Evolutionary conservation across 169 alveolate species (phyloP).

Genomic region (Babesia ovata): DNA sequence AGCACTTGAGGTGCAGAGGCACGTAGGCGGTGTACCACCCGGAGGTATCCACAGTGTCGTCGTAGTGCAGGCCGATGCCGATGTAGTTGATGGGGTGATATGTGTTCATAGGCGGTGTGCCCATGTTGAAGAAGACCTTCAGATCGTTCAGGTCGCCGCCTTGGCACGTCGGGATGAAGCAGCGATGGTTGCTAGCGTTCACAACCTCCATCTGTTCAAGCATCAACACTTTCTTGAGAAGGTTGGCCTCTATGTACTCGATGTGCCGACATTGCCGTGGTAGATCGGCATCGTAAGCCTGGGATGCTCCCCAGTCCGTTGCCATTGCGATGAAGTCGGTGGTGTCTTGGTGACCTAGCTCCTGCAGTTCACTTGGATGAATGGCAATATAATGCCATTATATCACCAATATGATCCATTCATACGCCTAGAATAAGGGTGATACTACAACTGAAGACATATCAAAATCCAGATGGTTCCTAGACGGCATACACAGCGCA

Average conservation of each 20-base stretch:
- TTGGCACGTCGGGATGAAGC: slow-evolving; percentile 63
- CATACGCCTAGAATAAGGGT: too few species aligned
- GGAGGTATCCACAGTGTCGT: slow-evolving; percentile 20
- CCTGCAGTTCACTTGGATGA: too few species aligned
- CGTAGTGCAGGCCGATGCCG: slow-evolving; percentile 56
- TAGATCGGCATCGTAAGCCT: too few species aligned
- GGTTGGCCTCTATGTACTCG: slow-evolving; percentile 32
- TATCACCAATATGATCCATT: too few species aligned
- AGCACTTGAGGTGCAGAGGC: slow-evolving; percentile 46
- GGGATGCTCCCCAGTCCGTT: too few species aligned
- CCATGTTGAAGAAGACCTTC: slow-evolving; percentile 47
- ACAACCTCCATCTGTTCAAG: slow-evolving; percentile 50
- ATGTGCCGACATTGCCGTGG: slow-evolving; percentile 48
- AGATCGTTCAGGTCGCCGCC: slow-evolving; percentile 24
- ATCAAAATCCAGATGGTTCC: too few species aligned
- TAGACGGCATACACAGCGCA: too few species aligned
- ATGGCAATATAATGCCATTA: too few species aligned
- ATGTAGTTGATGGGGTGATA: slow-evolving; percentile 64
- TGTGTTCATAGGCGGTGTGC: slow-evolving; percentile 52
- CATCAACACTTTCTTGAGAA: slow-evolving; percentile 26
- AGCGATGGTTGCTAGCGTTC: slow-evolving; percentile 24
- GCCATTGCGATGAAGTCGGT: too few species aligned
- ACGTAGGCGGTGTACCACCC: slow-evolving; percentile 67
- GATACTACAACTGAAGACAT: too few species aligned
- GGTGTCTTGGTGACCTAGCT: too few species aligned